Evolutionary conservation across 768 basidiomycete species (phyloP).

Genomic region (Podaxis sp.): DNA sequence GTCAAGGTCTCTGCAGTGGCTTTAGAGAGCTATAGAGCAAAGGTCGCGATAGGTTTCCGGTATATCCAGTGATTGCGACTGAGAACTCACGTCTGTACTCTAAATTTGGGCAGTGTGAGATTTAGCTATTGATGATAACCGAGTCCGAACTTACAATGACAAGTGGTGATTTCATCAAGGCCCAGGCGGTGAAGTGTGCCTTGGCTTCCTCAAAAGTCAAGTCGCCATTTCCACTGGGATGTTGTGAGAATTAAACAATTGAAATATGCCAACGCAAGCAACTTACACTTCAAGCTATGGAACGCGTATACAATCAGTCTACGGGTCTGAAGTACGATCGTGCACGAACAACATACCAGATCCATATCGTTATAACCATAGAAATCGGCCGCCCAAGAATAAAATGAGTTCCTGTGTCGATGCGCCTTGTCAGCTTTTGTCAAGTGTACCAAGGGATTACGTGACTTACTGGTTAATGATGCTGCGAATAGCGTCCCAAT

Average conservation of each 20-base stretch:
- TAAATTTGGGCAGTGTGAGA: conserved; percentile 14
- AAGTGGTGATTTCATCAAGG: conserved; percentile 67
- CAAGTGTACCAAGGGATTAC: neutral
- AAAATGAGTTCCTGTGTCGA: conserved; percentile 57
- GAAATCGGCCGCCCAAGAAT: conserved; percentile 62
- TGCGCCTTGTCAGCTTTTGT: neutral
- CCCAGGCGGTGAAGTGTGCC: conserved; percentile 74
- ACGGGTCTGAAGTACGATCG: neutral
- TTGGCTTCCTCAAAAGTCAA: conserved; percentile 64
- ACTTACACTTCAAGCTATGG: conserved; percentile 56
- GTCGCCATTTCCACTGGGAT: conserved; percentile 59
- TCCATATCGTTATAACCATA: conserved; percentile 72
- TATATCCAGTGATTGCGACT: neutral
- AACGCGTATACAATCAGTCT: conserved; percentile 9
- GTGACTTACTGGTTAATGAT: conserved; percentile 54
- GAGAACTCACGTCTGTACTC: conserved; percentile 34
- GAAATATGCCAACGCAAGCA: neutral
- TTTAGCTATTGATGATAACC: neutral
- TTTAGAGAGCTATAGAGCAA: conserved; percentile 40
- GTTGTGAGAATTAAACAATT: neutral
- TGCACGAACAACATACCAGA: conserved; percentile 40
- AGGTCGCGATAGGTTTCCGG: neutral
- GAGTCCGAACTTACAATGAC: conserved; percentile 40
- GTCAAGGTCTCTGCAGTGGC: conserved; percentile 48
- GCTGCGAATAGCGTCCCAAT: conserved; percentile 49